Evolutionary conservation across 2,329 filamentous ascomycete species (phyloP).

Genomic region (Aspergillus uvarum): DNA sequence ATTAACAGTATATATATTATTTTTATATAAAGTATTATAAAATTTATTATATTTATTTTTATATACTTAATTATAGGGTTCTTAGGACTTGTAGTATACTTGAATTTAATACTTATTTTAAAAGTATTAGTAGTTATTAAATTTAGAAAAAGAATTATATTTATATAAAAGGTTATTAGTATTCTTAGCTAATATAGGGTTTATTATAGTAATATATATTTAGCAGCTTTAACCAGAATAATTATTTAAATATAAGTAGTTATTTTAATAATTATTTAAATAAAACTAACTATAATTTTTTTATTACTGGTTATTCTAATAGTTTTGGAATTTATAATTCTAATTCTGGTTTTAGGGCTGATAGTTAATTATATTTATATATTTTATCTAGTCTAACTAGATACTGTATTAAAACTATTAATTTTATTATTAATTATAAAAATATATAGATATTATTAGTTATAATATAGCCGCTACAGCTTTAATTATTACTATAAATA

Average conservation of each 20-base stretch:
- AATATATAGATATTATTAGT: neutral
- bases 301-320: neutral
- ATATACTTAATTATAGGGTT: neutral
- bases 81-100: too few relatives aligned
- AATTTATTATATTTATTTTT: too few relatives aligned
- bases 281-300: too few relatives aligned
- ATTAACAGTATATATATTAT: too few relatives aligned
- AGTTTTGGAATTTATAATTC: neutral
- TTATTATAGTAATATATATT: neutral
- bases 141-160: neutral
- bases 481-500: neutral
- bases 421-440: neutral
- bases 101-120: too few relatives aligned
- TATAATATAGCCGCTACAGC: neutral
- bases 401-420: neutral
- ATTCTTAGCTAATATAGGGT: neutral
- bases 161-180: neutral
- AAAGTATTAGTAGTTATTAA: neutral
- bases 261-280: neutral
- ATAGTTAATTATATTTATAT: neutral
- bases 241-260: neutral
- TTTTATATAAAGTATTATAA: too few relatives aligned
- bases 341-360: too few relatives aligned
- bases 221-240: neutral
- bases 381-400: too few relatives aligned